A percentile compares a stretch with the other conserved stretches of the same genome.
Evolutionary conservation across 306 rosid species (phyloP).

Genomic region (Betula pendula): DNA sequence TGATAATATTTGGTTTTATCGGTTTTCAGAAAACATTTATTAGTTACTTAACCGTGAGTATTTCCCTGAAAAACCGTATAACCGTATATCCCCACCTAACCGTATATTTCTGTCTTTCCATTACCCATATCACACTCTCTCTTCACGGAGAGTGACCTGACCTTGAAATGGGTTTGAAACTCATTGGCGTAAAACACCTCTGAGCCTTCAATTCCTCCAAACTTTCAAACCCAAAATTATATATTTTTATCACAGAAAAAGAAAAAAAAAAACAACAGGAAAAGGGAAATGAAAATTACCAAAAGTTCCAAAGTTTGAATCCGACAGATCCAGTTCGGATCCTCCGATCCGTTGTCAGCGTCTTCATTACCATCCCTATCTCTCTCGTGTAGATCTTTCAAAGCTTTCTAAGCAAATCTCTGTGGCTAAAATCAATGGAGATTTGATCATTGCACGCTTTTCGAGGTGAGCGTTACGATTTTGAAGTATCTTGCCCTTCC

Average conservation of each 20-base stretch:
- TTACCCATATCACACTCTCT: background rate
- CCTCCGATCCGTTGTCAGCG: conserved; percentile 49
- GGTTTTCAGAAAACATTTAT: background rate
- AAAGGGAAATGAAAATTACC: conserved; percentile 17
- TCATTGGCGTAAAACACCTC: conserved; percentile 24
- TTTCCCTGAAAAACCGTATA: conserved; percentile 25
- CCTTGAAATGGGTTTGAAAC: conserved; percentile 37
- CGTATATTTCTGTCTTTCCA: background rate
- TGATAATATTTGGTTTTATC: too few relatives aligned
- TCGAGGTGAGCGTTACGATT: conserved; percentile 38
- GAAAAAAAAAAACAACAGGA: background rate
- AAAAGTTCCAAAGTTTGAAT: conserved; percentile 32
- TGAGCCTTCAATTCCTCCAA: conserved; percentile 11
- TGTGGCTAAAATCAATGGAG: conserved; percentile 36
- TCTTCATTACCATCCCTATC: conserved; percentile 16
- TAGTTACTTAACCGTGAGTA: conserved; percentile 18
- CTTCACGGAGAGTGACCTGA: conserved; percentile 24
- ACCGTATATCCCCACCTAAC: conserved; percentile 12
- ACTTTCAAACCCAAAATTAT: background rate
- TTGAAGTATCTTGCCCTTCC: conserved; percentile 20
- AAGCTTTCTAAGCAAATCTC: conserved; percentile 10
- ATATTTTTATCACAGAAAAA: background rate
- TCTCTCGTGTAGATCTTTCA: conserved; percentile 49
- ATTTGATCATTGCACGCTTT: conserved; percentile 39
- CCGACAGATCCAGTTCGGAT: conserved; percentile 63